Evolutionary conservation across 2,329 filamentous ascomycete genomes (phyloP).

Genomic region (Ophiostoma sp.): DNA sequence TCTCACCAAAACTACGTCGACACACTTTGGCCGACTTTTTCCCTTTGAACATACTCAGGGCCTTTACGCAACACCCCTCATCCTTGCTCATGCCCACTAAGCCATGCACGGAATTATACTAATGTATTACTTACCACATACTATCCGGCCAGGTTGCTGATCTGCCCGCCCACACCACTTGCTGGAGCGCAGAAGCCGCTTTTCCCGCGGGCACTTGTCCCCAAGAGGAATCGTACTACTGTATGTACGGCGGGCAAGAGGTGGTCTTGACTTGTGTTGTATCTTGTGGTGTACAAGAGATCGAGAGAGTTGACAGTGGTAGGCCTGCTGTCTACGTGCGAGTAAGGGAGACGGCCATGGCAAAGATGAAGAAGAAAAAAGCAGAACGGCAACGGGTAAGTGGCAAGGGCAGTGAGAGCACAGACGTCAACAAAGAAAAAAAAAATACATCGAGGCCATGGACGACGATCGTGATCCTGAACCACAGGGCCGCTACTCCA

Average conservation of each 20-base stretch:
- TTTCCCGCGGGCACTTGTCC: constrained; percentile 7
- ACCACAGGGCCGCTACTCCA: not conserved
- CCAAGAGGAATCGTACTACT: not conserved
- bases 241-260: not conserved
- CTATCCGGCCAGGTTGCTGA: constrained; percentile 4
- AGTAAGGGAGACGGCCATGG: not conserved
- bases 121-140: not conserved
- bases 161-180: not conserved
- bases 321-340: not conserved
- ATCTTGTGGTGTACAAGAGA: not conserved
- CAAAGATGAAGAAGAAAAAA: not conserved
- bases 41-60: not conserved
- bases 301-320: not conserved
- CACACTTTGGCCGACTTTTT: not conserved
- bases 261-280: not conserved
- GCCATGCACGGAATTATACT: not conserved
- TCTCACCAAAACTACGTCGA: not conserved
- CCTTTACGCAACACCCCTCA: constrained; percentile 6
- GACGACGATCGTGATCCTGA: not conserved
- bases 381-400: not conserved
- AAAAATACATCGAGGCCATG: not conserved
- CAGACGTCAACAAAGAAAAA: not conserved
- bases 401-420: not conserved
- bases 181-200: not conserved
- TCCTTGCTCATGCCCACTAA: constrained; percentile 9